A percentile compares a stretch with the other conserved stretches of the same genome.
phyloP scores from a whole-genome alignment of 2,329 filamentous ascomycete genomes.

The Atkinsonella hypoxylon region DNA sequence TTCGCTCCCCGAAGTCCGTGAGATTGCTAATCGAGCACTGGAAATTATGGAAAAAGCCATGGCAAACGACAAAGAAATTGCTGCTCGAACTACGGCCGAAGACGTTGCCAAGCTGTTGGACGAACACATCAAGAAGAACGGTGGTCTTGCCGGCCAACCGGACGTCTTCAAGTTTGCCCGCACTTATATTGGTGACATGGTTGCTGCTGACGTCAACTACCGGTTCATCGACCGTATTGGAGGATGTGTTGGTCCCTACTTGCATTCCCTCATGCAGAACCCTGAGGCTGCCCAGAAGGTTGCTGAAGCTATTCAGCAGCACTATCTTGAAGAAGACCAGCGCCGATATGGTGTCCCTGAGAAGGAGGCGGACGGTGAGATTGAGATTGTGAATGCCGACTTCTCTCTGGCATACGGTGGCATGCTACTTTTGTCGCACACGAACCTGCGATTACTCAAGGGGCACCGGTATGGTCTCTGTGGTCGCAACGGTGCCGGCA shows the following conservation, averaged over 20 bases:
- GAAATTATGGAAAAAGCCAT: slow-evolving; percentile 90
- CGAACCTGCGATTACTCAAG: slow-evolving; percentile 86
- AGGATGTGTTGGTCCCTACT: slow-evolving; percentile 58
- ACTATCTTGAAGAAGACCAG: slow-evolving; percentile 74
- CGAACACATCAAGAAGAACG: slow-evolving; percentile 59
- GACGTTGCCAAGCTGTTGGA: slow-evolving; percentile 69
- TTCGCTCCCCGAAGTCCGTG: slow-evolving; percentile 87
- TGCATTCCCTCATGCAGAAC: slow-evolving; percentile 56
- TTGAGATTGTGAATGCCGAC: slow-evolving; percentile 93
- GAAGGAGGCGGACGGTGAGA: slow-evolving; percentile 82
- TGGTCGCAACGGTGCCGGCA: slow-evolving; percentile 92
- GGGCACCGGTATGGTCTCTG: slow-evolving; percentile 96
- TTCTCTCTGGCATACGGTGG: slow-evolving; percentile 97
- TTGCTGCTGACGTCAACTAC: slow-evolving; percentile 78
- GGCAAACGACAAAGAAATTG: slow-evolving; percentile 53
- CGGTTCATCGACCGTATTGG: slow-evolving; percentile 65
- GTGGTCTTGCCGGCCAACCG: slow-evolving; percentile 44
- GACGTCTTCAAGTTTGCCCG: slow-evolving; percentile 58
- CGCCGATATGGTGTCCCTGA: slow-evolving; percentile 76
- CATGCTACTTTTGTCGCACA: slow-evolving; percentile 93
- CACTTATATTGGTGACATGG: slow-evolving; percentile 69
- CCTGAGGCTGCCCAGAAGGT: slow-evolving; percentile 49
- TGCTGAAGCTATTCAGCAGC: slow-evolving; percentile 60
- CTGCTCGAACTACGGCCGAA: slow-evolving; percentile 56
- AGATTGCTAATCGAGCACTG: slow-evolving; percentile 72